A percentile compares a stretch with the other conserved stretches of the same genome.
phyloP scores from a whole-genome alignment of 768 basidiomycete species.

The Trametes cingulata region DNA sequence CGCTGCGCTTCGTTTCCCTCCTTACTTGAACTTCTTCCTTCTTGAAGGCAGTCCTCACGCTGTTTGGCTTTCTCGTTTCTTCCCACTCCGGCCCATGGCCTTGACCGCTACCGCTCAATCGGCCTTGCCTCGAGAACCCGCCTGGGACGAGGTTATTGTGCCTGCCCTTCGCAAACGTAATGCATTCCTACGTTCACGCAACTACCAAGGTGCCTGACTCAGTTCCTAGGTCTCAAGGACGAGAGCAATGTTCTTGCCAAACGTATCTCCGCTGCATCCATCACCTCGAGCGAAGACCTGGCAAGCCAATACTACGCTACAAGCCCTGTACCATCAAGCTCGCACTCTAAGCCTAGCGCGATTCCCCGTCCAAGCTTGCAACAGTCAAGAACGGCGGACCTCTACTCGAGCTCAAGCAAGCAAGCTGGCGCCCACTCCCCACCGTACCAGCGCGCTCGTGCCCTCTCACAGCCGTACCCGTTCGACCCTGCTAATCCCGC shows the following conservation, averaged over 20 bases:
- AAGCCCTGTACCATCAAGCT: slow-evolving; percentile 12
- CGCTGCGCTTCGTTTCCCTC: slow-evolving; percentile 24
- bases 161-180: slow-evolving; percentile 78
- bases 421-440: slow-evolving; percentile 23
- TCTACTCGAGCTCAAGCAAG: slow-evolving; percentile 15
- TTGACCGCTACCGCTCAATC: slow-evolving; percentile 43
- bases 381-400: slow-evolving; percentile 36
- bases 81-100: slow-evolving; percentile 37
- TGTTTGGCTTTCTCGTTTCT: slow-evolving; percentile 21
- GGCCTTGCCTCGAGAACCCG: slow-evolving; percentile 42
- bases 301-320: slow-evolving; percentile 24
- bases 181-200: slow-evolving; percentile 28
- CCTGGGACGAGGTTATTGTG: slow-evolving; percentile 84
- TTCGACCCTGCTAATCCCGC: slow-evolving; percentile 42
- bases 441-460: slow-evolving; percentile 53
- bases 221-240: slow-evolving; percentile 65
- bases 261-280: slow-evolving; percentile 74
- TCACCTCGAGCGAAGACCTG: slow-evolving; percentile 55
- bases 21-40: slow-evolving; percentile 17
- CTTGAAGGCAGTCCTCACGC: slow-evolving; percentile 21
- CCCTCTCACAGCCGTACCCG: slow-evolving; percentile 62
- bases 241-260: slow-evolving; percentile 79
- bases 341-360: slow-evolving; percentile 39
- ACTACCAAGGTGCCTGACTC: slow-evolving; percentile 14
- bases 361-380: slow-evolving; percentile 51